A percentile compares a stretch with the other conserved stretches of the same genome.
These are phyloP conservation scores for Peronospora tabacina DNA, from an alignment of 352 stramenopile genomes.

Conservation along the genomic window DNA sequence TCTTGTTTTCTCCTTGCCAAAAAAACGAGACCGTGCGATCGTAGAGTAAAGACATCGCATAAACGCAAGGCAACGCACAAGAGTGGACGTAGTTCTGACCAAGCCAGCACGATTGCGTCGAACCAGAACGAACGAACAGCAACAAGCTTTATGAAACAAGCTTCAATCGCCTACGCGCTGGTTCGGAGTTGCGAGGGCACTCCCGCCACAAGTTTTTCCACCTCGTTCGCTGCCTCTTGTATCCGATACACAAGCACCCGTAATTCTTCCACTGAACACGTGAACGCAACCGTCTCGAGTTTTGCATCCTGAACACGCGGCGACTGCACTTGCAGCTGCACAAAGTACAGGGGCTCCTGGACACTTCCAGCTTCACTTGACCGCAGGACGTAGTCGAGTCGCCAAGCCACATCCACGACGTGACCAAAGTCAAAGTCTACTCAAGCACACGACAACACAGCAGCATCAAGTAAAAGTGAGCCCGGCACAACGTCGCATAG, in stretches of 20 bases:
- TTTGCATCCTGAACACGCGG: slow-evolving; percentile 18
- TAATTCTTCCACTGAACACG: slow-evolving; percentile 62
- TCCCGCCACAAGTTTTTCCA: slow-evolving; percentile 45
- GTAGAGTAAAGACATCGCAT: too few relatives aligned
- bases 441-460: neutral
- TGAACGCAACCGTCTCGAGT: slow-evolving; percentile 40
- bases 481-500: neutral
- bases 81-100: too few relatives aligned
- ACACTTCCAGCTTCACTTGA: slow-evolving; percentile 49
- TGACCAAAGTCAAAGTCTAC: slow-evolving; percentile 68
- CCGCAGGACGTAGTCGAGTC: slow-evolving; percentile 60
- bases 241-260: slow-evolving; percentile 63
- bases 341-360: slow-evolving; percentile 51
- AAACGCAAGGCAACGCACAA: too few relatives aligned
- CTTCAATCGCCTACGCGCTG: slow-evolving; percentile 60
- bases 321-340: slow-evolving; percentile 54
- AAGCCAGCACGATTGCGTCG: too few relatives aligned
- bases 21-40: neutral
- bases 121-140: slow-evolving; percentile 61
- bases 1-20: slow-evolving; percentile 9
- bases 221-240: slow-evolving; percentile 50
- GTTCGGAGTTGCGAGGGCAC: slow-evolving; percentile 7
- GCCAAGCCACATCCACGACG: slow-evolving; percentile 63
- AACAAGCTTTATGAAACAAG: slow-evolving; percentile 68
- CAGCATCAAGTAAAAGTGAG: neutral